Evolutionary conservation across 352 stramenopile genomes (phyloP).

Genomic region (Phytophthora boehmeriae): DNA sequence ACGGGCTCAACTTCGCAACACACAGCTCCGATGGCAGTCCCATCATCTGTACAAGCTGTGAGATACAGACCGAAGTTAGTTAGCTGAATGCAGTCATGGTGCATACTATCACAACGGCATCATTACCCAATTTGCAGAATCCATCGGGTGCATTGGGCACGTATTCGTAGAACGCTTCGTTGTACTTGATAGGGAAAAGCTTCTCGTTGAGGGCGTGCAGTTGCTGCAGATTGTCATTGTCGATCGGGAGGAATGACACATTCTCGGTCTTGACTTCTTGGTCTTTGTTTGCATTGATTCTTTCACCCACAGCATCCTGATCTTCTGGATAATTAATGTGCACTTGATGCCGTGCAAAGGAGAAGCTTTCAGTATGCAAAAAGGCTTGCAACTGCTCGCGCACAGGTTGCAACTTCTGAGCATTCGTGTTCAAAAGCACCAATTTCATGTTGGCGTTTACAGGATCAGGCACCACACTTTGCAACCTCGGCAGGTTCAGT

Average conservation of each 20-base stretch:
- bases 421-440: conserved; percentile 56
- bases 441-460: conserved; percentile 49
- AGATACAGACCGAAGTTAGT: neutral
- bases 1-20: conserved; percentile 86
- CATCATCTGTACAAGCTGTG: conserved; percentile 74
- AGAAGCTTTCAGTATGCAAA: conserved; percentile 47
- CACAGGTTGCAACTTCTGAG: conserved; percentile 46
- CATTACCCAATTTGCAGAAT: conserved; percentile 59
- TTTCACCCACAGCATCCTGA: neutral
- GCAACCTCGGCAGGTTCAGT: conserved; percentile 56
- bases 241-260: conserved; percentile 60
- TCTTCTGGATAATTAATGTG: conserved; percentile 43
- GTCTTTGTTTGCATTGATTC: neutral
- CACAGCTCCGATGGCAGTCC: conserved; percentile 81
- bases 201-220: conserved; percentile 89
- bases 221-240: conserved; percentile 64
- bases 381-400: conserved; percentile 45
- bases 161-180: conserved; percentile 92
- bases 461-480: conserved; percentile 67
- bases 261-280: conserved; percentile 7
- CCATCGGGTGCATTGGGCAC: conserved; percentile 67
- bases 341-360: conserved; percentile 54
- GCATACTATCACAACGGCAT: neutral
- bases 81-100: neutral
- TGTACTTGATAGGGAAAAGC: conserved; percentile 93